phyloP scores from a whole-genome alignment of 192 early-diverging fungal species.

The Gamsiella multidivaricata region DNA sequence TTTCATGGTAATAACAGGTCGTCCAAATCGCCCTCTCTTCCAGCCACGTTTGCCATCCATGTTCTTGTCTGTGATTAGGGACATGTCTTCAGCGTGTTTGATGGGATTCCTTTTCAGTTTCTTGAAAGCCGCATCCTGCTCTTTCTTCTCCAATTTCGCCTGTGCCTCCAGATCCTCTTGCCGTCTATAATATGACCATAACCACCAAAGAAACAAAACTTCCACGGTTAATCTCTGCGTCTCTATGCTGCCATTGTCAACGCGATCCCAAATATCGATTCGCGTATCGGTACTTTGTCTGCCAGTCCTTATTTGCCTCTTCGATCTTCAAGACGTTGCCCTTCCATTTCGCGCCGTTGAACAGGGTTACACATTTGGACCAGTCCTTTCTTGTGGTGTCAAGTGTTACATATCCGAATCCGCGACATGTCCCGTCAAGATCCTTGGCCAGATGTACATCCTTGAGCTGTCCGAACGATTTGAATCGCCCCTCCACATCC shows the following conservation, averaged over 20 bases:
- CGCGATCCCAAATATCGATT: too few species aligned
- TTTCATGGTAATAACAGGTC: constrained; percentile 78
- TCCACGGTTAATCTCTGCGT: too few species aligned
- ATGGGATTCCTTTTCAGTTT: constrained; percentile 57
- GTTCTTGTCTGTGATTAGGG: constrained; percentile 76
- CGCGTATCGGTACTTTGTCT: constrained; percentile 62
- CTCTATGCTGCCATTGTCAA: too few species aligned
- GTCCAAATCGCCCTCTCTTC: constrained; percentile 75
- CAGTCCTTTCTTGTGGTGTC: constrained; percentile 73
- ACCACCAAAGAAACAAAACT: too few species aligned
- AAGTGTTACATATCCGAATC: constrained; percentile 81
- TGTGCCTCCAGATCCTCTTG: constrained; percentile 60
- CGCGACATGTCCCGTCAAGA: constrained; percentile 62
- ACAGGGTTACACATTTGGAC: constrained; percentile 74
- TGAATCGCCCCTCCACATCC: constrained; percentile 75
- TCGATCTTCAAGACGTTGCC: constrained; percentile 80
- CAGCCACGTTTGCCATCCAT: constrained; percentile 72
- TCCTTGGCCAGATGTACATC: constrained; percentile 65
- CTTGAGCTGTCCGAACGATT: constrained; percentile 73
- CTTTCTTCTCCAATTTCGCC: constrained; percentile 49
- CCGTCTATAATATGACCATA: constrained; percentile 51
- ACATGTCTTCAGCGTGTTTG: constrained; percentile 72
- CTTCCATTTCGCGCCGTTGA: constrained; percentile 88
- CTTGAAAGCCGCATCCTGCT: constrained; percentile 54
- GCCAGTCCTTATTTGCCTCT: constrained; percentile 83